phyloP scores from a whole-genome alignment of 2,329 filamentous ascomycete species.

The Niveomyces coronatus region DNA sequence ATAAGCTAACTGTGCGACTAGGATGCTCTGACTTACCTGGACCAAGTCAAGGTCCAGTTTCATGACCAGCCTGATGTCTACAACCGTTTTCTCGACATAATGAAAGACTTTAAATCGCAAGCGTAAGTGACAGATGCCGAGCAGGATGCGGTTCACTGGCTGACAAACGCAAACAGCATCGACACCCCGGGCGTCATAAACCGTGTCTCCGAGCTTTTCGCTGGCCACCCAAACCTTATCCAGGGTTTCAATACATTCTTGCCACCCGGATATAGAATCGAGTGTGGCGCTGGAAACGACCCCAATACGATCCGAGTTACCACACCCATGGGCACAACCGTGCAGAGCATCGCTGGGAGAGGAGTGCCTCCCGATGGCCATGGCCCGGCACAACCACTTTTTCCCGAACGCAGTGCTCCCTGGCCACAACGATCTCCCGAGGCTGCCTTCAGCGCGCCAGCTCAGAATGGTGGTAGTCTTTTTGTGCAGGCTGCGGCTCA shows the following conservation, averaged over 20 bases:
- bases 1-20: constrained; percentile 18
- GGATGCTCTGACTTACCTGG: constrained; percentile 84
- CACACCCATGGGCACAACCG: constrained; percentile 94
- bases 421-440: constrained; percentile 51
- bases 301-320: constrained; percentile 95
- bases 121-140: constrained; percentile 48
- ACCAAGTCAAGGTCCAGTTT: constrained; percentile 97
- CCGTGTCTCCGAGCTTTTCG: constrained; percentile 88
- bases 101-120: constrained; percentile 99
- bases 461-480: constrained; percentile 37
- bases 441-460: constrained; percentile 48
- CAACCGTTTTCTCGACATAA: constrained; percentile 93
- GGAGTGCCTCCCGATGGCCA: constrained; percentile 36
- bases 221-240: constrained; percentile 88
- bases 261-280: constrained; percentile 89
- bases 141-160: background rate
- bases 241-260: constrained; percentile 98
- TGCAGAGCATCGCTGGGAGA: constrained; percentile 66
- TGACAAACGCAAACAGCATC: constrained; percentile 47
- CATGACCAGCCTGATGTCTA: constrained; percentile 96
- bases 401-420: constrained; percentile 38
- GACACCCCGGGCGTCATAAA: constrained; percentile 97
- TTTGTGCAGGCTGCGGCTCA: constrained; percentile 35
- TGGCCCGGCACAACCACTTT: constrained; percentile 32
- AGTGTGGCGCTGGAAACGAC: constrained; percentile 87